phyloP scores from a whole-genome alignment of 192 early-diverging fungal genomes.

The Entophlyctis luteolus region DNA sequence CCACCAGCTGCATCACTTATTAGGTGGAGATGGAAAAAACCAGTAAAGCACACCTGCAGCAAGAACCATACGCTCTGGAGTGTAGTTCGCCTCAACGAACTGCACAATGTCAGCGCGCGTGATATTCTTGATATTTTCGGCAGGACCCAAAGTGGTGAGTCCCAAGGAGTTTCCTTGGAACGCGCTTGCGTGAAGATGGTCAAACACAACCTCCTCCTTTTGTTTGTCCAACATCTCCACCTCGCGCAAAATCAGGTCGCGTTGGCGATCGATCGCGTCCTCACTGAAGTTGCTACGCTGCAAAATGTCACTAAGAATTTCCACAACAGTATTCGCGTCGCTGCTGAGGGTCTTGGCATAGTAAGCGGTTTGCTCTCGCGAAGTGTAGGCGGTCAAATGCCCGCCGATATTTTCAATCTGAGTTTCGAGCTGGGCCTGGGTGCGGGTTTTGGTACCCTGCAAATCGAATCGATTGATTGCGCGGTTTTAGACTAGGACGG shows the following conservation, averaged over 20 bases:
- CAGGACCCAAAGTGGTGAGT: slow-evolving; percentile 88
- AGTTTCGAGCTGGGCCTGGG: slow-evolving; percentile 86
- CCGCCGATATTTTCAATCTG: slow-evolving; percentile 98
- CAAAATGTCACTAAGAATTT: slow-evolving; percentile 91
- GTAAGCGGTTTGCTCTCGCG: slow-evolving; percentile 97
- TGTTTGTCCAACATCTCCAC: slow-evolving; percentile 83
- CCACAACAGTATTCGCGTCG: slow-evolving; percentile 85
- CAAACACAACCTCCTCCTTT: slow-evolving; percentile 98
- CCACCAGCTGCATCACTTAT: slow-evolving; percentile 54
- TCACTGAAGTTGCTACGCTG: slow-evolving; percentile 81
- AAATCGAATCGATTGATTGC: background rate
- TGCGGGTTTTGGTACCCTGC: slow-evolving; percentile 82
- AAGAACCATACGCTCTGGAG: slow-evolving; percentile 94
- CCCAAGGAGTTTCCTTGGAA: slow-evolving; percentile 87
- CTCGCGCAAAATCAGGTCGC: slow-evolving; percentile 95
- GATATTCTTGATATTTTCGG: slow-evolving; percentile 89
- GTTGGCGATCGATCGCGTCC: slow-evolving; percentile 90
- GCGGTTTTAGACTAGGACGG: no score
- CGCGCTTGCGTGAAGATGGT: slow-evolving; percentile 93
- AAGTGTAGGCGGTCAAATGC: slow-evolving; percentile 97
- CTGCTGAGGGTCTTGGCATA: slow-evolving; percentile 90
- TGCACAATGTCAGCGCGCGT: slow-evolving; percentile 77
- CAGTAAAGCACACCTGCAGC: slow-evolving; percentile 51
- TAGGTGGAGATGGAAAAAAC: background rate
- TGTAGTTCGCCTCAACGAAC: slow-evolving; percentile 94